These are phyloP conservation scores for Coleophoma crateriformis DNA, from an alignment of 2,329 filamentous ascomycete genomes.

Conservation along the genomic window DNA sequence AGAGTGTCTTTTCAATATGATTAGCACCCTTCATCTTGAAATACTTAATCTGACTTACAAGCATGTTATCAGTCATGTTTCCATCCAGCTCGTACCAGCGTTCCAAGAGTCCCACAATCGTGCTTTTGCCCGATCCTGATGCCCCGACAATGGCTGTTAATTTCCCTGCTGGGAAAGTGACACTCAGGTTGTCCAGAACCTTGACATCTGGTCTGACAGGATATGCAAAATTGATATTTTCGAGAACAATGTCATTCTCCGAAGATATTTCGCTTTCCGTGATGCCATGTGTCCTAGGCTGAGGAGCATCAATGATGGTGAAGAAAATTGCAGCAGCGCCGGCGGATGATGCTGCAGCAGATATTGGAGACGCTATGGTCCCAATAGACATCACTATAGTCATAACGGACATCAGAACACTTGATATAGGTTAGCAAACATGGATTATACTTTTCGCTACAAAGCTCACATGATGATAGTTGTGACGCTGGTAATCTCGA, in stretches of 20 bases:
- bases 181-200: constrained; percentile 26
- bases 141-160: constrained; percentile 37
- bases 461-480: constrained; percentile 48
- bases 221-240: constrained; percentile 28
- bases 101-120: constrained; percentile 33
- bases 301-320: constrained; percentile 26
- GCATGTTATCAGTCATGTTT: constrained; percentile 15
- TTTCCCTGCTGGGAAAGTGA: constrained; percentile 27
- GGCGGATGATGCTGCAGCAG: constrained; percentile 36
- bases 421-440: constrained; percentile 1
- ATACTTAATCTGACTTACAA: constrained; percentile 7
- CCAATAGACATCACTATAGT: constrained; percentile 32
- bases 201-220: constrained; percentile 24
- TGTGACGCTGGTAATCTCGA: constrained; percentile 40
- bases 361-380: constrained; percentile 48
- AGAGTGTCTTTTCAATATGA: constrained; percentile 12
- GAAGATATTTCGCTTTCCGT: constrained; percentile 40
- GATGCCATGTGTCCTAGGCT: constrained; percentile 31
- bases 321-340: constrained; percentile 29
- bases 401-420: constrained; percentile 17
- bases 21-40: too few relatives aligned
- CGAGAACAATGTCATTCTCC: constrained; percentile 27
- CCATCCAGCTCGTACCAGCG: constrained; percentile 31
- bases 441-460: too few relatives aligned
- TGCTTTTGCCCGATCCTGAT: constrained; percentile 35